Evolutionary conservation across 257 asterid genomes (phyloP).

Genomic region (Verbascum thapsus): DNA sequence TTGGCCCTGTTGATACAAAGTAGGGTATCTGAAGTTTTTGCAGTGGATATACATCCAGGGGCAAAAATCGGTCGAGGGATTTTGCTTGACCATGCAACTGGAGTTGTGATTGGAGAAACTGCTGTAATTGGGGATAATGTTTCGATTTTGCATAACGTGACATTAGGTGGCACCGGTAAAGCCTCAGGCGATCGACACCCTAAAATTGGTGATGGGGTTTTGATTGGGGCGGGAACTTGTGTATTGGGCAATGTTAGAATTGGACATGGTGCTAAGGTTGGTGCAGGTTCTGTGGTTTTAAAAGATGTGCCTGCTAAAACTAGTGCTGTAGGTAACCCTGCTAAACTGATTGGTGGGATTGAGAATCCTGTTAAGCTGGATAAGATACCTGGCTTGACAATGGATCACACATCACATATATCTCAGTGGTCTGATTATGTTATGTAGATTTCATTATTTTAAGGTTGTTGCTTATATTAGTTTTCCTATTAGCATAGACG

Average conservation of each 20-base stretch:
- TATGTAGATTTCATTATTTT: constrained; percentile 39
- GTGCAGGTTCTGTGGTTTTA: constrained; percentile 89
- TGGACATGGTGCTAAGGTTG: constrained; percentile 88
- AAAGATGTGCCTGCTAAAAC: constrained; percentile 81
- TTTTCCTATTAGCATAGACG: constrained; percentile 45
- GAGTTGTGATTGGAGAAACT: constrained; percentile 83
- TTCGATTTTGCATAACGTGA: constrained; percentile 86
- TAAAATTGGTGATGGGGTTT: constrained; percentile 81
- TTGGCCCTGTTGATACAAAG: constrained; percentile 74
- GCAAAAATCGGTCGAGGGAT: constrained; percentile 83
- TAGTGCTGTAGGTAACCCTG: constrained; percentile 92
- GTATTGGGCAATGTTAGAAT: constrained; percentile 80
- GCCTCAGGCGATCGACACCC: constrained; percentile 81
- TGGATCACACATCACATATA: constrained; percentile 84
- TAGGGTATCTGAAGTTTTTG: constrained; percentile 77
- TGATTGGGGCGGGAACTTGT: constrained; percentile 93
- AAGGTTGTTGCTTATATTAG: constrained; percentile 35
- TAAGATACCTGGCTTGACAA: constrained; percentile 70
- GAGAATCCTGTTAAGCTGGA: constrained; percentile 71
- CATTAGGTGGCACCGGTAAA: constrained; percentile 92
- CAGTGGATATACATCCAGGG: constrained; percentile 91
- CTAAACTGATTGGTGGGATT: constrained; percentile 76
- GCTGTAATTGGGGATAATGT: constrained; percentile 86
- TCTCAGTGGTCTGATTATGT: constrained; percentile 84
- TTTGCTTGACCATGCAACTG: constrained; percentile 91